Conservation (phyloP, 768 basidiomycete genomes). For the Termitomyces sp. region DNA sequence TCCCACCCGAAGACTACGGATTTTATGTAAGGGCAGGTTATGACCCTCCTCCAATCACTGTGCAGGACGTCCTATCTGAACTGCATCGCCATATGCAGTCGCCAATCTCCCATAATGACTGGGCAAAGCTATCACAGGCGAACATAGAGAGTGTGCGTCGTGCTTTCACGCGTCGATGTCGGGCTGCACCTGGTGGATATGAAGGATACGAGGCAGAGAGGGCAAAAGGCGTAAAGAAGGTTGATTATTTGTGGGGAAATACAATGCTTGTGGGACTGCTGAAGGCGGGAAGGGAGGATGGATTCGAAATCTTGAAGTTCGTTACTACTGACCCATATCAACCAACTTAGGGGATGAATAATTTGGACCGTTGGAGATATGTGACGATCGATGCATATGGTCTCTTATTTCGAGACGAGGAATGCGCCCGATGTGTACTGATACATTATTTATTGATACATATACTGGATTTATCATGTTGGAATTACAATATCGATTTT, state of each 20-base stretch:
- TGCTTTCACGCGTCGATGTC: conserved; percentile 38
- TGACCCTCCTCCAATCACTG: conserved; percentile 41
- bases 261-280: conserved; percentile 47
- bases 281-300: conserved; percentile 32
- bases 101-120: conserved; percentile 39
- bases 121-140: conserved; percentile 25
- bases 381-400: background rate
- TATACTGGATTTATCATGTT: too few species aligned
- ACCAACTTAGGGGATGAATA: background rate
- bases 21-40: conserved; percentile 18
- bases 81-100: conserved; percentile 46
- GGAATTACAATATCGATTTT: too few species aligned
- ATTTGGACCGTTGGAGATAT: background rate
- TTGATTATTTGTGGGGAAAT: conserved; percentile 54
- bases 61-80: conserved; percentile 55
- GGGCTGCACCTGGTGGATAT: conserved; percentile 16
- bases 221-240: conserved; percentile 52
- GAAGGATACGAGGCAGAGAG: conserved; percentile 30
- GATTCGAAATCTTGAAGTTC: conserved; percentile 33
- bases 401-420: background rate
- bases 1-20: conserved; percentile 33
- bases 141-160: conserved; percentile 29
- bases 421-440: background rate
- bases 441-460: too few species aligned
- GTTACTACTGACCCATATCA: background rate